Percentiles rank a stretch among this genome's conserved stretches.
Conservation (phyloP, 768 basidiomycete species). For the Mycena haematopus region DNA sequence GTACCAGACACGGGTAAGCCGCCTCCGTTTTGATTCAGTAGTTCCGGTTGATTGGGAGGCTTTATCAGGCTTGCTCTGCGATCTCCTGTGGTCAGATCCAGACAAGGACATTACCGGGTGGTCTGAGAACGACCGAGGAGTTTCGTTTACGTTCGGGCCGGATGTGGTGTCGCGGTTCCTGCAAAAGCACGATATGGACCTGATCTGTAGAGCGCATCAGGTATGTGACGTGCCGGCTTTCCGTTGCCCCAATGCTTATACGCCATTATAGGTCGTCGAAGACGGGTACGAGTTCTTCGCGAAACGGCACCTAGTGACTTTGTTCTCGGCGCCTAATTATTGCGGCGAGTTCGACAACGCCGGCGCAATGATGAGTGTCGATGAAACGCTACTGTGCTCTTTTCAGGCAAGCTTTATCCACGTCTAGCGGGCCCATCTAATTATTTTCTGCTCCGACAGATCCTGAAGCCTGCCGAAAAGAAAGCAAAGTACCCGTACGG, state of each 20-base stretch:
- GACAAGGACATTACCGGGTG: constrained; percentile 99
- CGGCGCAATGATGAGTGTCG: constrained; percentile 99
- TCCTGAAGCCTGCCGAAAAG: constrained; percentile 91
- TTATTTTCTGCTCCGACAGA: constrained; percentile 54
- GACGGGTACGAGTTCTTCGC: constrained; percentile 99
- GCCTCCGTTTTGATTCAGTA: neutral
- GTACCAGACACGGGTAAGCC: constrained; percentile 94
- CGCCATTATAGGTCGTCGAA: constrained; percentile 80
- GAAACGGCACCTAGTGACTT: constrained; percentile 94
- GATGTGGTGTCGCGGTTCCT: constrained; percentile 98
- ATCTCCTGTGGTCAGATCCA: constrained; percentile 98
- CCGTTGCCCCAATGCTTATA: constrained; percentile 4
- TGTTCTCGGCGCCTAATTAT: constrained; percentile 97
- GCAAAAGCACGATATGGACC: constrained; percentile 99
- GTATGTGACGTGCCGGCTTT: constrained; percentile 47
- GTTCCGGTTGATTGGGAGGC: constrained; percentile 11
- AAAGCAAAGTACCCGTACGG: constrained; percentile 91
- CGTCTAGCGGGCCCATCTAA: neutral
- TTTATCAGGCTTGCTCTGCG: constrained; percentile 83
- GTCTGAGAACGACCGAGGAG: constrained; percentile 99
- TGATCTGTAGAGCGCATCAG: constrained; percentile 99
- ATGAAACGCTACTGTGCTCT: constrained; percentile 95
- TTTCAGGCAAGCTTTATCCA: constrained; percentile 74
- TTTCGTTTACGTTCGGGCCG: constrained; percentile 98
- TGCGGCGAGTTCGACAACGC: constrained; percentile 99